Evolutionary conservation across 495 filamentous ascomycete species (phyloP).

Genomic region (Cercophora samala): DNA sequence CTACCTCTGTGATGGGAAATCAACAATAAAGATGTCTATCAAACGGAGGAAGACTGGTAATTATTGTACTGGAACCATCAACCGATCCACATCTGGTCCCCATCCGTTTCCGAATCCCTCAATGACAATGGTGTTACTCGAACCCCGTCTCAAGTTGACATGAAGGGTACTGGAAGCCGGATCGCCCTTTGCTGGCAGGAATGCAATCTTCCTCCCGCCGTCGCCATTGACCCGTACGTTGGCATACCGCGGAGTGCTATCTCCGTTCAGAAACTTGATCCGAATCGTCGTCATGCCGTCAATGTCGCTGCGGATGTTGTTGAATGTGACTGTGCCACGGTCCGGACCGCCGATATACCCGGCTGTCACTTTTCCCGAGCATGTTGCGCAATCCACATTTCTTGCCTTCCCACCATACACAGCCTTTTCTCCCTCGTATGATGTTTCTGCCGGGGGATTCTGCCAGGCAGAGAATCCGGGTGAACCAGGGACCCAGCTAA

Average conservation of each 20-base stretch:
- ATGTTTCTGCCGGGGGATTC: slow-evolving; percentile 44
- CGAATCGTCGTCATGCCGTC: slow-evolving; percentile 51
- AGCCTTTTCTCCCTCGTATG: slow-evolving; percentile 49
- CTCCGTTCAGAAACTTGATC: slow-evolving; percentile 53
- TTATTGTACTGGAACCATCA: slow-evolving; percentile 50
- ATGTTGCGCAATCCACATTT: slow-evolving; percentile 45
- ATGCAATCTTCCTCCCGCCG: slow-evolving; percentile 45
- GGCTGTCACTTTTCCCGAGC: slow-evolving; percentile 45
- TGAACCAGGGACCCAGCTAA: slow-evolving; percentile 53
- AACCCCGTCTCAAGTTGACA: slow-evolving; percentile 41
- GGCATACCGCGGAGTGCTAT: slow-evolving; percentile 49
- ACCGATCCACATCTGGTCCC: slow-evolving; percentile 55
- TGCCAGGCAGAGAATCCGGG: slow-evolving; percentile 37
- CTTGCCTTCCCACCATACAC: slow-evolving; percentile 33
- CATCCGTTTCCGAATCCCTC: slow-evolving; percentile 46
- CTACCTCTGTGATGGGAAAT: too few relatives aligned
- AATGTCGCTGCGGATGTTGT: slow-evolving; percentile 41
- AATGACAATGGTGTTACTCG: slow-evolving; percentile 47
- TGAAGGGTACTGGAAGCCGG: slow-evolving; percentile 42
- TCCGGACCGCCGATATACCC: slow-evolving; percentile 54
- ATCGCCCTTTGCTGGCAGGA: slow-evolving; percentile 40
- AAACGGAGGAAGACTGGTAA: too few relatives aligned
- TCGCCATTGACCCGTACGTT: slow-evolving; percentile 57
- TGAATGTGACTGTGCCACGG: slow-evolving; percentile 48
- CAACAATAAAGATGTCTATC: too few relatives aligned